These are phyloP conservation scores for Mercurialis annua DNA, from an alignment of 345 rosid genomes.

Conservation along the genomic window DNA sequence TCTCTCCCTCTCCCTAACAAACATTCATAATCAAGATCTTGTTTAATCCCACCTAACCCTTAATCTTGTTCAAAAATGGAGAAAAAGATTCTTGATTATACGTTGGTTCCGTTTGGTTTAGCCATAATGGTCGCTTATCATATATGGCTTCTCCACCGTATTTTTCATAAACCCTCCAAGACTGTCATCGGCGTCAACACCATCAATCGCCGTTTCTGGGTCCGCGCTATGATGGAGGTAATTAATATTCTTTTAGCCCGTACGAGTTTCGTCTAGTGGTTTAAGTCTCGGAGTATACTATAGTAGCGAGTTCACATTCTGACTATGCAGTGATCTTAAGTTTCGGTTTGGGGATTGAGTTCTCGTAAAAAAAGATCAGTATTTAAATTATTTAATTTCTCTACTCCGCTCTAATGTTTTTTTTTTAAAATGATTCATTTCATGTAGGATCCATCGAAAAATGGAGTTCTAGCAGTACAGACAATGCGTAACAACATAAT, in stretches of 20 bases:
- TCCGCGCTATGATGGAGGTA: slow-evolving; percentile 92
- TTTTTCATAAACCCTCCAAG: slow-evolving; percentile 54
- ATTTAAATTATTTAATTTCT: too few relatives aligned
- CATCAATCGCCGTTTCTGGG: slow-evolving; percentile 85
- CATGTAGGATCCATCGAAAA: slow-evolving; percentile 57
- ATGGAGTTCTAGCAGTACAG: slow-evolving; percentile 88
- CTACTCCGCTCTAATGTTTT: neutral
- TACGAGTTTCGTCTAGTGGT: too few relatives aligned
- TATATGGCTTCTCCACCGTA: slow-evolving; percentile 62
- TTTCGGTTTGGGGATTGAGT: too few relatives aligned
- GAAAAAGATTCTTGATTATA: slow-evolving; percentile 48
- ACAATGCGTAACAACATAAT: slow-evolving; percentile 85
- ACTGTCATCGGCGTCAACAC: slow-evolving; percentile 77
- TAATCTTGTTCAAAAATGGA: slow-evolving; percentile 30
- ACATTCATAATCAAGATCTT: too few relatives aligned
- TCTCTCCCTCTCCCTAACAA: too few relatives aligned
- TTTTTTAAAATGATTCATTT: neutral
- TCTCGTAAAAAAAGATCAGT: too few relatives aligned
- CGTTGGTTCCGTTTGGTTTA: slow-evolving; percentile 61
- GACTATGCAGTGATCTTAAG: neutral
- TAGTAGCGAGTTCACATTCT: too few relatives aligned
- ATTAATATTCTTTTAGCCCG: too few relatives aligned
- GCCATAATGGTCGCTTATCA: slow-evolving; percentile 54
- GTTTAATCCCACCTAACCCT: too few relatives aligned
- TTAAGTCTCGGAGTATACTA: too few relatives aligned